Evolutionary conservation across 2,329 filamentous ascomycete genomes (phyloP).

Genomic region (Lachnellula occidentalis): DNA sequence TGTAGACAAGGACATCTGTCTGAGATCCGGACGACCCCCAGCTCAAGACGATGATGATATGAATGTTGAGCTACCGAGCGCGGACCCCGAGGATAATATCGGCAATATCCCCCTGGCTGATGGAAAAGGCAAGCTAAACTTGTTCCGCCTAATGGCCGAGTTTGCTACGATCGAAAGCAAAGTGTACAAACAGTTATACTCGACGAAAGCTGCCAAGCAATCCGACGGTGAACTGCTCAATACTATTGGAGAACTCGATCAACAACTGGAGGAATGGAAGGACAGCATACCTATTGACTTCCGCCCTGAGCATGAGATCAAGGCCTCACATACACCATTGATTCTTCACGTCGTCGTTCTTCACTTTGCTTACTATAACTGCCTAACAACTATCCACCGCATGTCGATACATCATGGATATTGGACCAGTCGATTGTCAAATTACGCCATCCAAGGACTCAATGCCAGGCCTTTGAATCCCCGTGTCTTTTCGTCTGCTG

Average conservation of each 20-base stretch:
- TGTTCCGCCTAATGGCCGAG: conserved; percentile 89
- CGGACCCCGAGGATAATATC: conserved; percentile 85
- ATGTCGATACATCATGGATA: conserved; percentile 98
- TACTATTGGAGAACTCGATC: conserved; percentile 91
- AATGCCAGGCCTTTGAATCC: conserved; percentile 90
- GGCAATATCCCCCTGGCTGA: conserved; percentile 89
- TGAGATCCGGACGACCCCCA: conserved; percentile 66
- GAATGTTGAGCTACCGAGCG: conserved; percentile 92
- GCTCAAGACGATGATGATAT: conserved; percentile 77
- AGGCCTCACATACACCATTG: conserved; percentile 84
- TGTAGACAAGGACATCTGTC: conserved; percentile 67
- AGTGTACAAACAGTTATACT: conserved; percentile 90
- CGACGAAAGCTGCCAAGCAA: conserved; percentile 84
- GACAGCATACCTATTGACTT: conserved; percentile 93
- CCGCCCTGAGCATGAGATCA: conserved; percentile 94
- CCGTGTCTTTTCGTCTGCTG: conserved; percentile 87
- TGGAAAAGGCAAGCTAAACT: conserved; percentile 86
- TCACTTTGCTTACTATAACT: conserved; percentile 98
- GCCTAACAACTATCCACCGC: conserved; percentile 91
- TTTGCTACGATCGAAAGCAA: conserved; percentile 89
- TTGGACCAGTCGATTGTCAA: conserved; percentile 92
- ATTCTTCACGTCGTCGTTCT: conserved; percentile 91
- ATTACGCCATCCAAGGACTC: conserved; percentile 90
- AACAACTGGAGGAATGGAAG: conserved; percentile 90
- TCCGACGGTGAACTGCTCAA: conserved; percentile 90